A percentile compares a stretch with the other conserved stretches of the same genome.
Conservation (phyloP, 1,284 basidiomycete species). For the Cryptococcus amylolentus region DNA sequence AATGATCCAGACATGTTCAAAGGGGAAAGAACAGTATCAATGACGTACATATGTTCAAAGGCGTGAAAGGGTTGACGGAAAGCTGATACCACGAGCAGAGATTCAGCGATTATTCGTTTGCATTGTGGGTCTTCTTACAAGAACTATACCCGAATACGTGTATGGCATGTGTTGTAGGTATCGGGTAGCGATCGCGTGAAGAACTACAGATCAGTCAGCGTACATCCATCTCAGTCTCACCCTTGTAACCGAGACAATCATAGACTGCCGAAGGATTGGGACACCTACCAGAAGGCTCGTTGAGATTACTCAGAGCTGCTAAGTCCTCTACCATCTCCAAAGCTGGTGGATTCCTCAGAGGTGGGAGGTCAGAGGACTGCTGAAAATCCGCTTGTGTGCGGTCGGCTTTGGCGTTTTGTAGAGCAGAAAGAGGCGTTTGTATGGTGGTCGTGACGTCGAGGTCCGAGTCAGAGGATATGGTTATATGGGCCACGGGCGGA, state of each 20-base stretch:
- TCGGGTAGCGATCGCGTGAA: constrained; percentile 94
- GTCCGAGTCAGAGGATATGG: too few relatives aligned
- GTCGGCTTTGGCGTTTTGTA: too few relatives aligned
- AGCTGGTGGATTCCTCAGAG: constrained; percentile 91
- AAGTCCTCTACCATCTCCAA: constrained; percentile 97
- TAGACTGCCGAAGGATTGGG: background rate
- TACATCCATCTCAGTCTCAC: too few relatives aligned
- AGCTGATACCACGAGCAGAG: constrained; percentile 53
- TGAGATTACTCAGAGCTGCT: constrained; percentile 94
- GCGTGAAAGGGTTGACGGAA: constrained; percentile 97
- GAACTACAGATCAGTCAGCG: constrained; percentile 56
- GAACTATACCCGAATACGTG: constrained; percentile 89
- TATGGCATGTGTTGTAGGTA: constrained; percentile 98
- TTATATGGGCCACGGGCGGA: too few relatives aligned
- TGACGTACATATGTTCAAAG: constrained; percentile 66
- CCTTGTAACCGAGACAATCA: too few relatives aligned
- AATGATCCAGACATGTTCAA: too few relatives aligned
- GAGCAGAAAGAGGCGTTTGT: too few relatives aligned
- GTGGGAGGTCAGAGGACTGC: constrained; percentile 59
- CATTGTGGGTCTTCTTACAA: constrained; percentile 35
- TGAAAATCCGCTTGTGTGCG: too few relatives aligned
- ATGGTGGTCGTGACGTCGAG: too few relatives aligned
- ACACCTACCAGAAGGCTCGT: constrained; percentile 85
- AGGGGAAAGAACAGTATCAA: too few relatives aligned
- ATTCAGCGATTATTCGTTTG: background rate